A percentile compares a stretch with the other conserved stretches of the same genome.
Evolutionary conservation across 148 eudicot genomes (phyloP).

Genomic region (Mesembryanthemum crystallinum): DNA sequence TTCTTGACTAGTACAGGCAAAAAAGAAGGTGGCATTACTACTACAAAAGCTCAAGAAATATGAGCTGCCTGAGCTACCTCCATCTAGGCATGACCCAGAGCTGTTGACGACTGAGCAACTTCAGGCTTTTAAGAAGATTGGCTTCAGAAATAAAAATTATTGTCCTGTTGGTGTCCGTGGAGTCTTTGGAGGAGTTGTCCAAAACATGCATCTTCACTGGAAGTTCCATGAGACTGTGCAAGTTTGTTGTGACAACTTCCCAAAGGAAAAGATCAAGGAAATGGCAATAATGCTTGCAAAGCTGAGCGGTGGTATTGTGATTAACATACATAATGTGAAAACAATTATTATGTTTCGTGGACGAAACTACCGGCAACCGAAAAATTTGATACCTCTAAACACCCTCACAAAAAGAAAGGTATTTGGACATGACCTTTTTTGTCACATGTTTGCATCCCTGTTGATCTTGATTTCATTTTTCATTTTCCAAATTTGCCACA

Average conservation of each 20-base stretch:
- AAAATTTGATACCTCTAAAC: conserved; percentile 88
- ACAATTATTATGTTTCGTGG: conserved; percentile 98
- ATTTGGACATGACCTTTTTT: background rate
- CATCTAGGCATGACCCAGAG: conserved; percentile 94
- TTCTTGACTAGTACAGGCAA: conserved; percentile 57
- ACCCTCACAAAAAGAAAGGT: conserved; percentile 98
- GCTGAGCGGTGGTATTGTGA: conserved; percentile 93
- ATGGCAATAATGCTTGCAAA: conserved; percentile 92
- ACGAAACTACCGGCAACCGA: conserved; percentile 93
- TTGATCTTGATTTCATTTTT: background rate
- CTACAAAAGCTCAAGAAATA: conserved; percentile 95
- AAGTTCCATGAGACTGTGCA: conserved; percentile 99
- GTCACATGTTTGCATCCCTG: background rate
- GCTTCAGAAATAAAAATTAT: conserved; percentile 89
- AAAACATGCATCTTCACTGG: conserved; percentile 99
- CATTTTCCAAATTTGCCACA: background rate
- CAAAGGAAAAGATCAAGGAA: conserved; percentile 95
- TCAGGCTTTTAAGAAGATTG: conserved; percentile 89
- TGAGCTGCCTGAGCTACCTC: conserved; percentile 91
- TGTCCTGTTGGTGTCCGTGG: conserved; percentile 98
- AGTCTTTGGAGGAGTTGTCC: conserved; percentile 99
- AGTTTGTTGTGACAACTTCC: conserved; percentile 98
- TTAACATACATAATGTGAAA: conserved; percentile 91
- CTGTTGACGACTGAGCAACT: conserved; percentile 86
- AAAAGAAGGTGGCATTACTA: conserved; percentile 95